Evolutionary conservation across 164 flowering plant species (phyloP), one percentile per base, ranked within the genome.

Genomic region (Nelumbo lutea): DNA sequence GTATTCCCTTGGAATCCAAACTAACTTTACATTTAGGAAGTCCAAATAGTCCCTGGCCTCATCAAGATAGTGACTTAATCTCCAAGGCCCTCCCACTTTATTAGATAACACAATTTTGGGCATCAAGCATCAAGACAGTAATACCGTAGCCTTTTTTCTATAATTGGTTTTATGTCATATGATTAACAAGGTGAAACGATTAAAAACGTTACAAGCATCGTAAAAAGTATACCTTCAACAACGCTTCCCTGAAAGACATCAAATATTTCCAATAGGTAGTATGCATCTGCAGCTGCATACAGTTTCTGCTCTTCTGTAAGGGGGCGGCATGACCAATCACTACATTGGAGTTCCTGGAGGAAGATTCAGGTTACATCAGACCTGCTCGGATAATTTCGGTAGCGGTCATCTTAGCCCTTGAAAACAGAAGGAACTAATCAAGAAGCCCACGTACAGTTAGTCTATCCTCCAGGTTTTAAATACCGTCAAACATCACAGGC

Each of bases 271-370:
- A 95, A 82, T 79, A 95, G 85, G 82, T 92, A 92, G 53, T 80
- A 84, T 48, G 97, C 97, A 85, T 95, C 99, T 42, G 76, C 78
- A 45, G 99, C 99, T 66, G 99, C 99, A 83, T 95, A 95, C 46
- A 55, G 45, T 79, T 79, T 89, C 77, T 95, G 97, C 76, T 87
- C 89, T 79, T 89, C 94, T 42, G 92, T 80, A 65, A 92, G 90
- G 74, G 97, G 99, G 47, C 97, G 97, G 59, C 27, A 70, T 61
- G 99, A 92, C 97, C 99, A 92, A 75, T 95, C 97, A 85, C 97
- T 95, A 79, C 97, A 92, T 76, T 95, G 99, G 75, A 89, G 90
- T 75, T 92, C 99, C 99, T 95, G 75, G 75, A 79, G 75, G 56
- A 66, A 77, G 27, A 62, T 9, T 27, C 27, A 27, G 27, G 27